phyloP scores from a whole-genome alignment of 352 stramenopile species.

The Phytophthora meadii region DNA sequence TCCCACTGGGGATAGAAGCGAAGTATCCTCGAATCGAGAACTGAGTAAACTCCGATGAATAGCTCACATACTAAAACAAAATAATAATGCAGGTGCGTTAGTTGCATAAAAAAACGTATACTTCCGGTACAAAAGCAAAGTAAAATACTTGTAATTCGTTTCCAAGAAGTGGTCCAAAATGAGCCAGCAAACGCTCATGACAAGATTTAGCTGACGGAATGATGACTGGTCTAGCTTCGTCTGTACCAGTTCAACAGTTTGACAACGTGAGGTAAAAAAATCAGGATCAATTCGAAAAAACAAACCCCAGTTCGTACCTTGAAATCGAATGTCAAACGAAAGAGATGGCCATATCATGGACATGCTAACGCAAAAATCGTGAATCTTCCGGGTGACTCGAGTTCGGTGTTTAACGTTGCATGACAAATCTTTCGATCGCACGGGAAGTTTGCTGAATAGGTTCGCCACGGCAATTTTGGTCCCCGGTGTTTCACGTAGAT shows the following conservation, averaged over 20 bases:
- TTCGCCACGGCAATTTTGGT: slow-evolving; percentile 55
- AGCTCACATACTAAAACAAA: slow-evolving; percentile 46
- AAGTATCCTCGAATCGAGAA: slow-evolving; percentile 66
- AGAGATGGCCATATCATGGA: slow-evolving; percentile 81
- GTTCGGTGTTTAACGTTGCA: slow-evolving; percentile 39
- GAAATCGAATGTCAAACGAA: slow-evolving; percentile 61
- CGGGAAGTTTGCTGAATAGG: slow-evolving; percentile 73
- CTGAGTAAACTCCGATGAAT: slow-evolving; percentile 14
- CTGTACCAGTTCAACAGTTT: too few species aligned
- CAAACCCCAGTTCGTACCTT: slow-evolving; percentile 27
- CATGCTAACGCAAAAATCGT: slow-evolving; percentile 57
- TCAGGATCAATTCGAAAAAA: background rate
- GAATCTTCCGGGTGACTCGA: slow-evolving; percentile 50
- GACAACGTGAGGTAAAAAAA: too few species aligned
- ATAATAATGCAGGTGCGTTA: background rate
- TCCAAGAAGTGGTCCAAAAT: slow-evolving; percentile 55
- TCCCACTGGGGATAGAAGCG: slow-evolving; percentile 50
- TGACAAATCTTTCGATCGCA: slow-evolving; percentile 55
- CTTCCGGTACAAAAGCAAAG: background rate
- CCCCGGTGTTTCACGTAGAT: slow-evolving; percentile 45
- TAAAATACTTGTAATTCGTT: slow-evolving; percentile 47
- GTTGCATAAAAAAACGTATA: background rate
- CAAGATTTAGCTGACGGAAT: slow-evolving; percentile 41
- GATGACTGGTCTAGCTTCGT: slow-evolving; percentile 10
- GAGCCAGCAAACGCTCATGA: slow-evolving; percentile 42